A percentile compares a stretch with the other conserved stretches of the same genome.
Evolutionary conservation across 768 basidiomycete genomes (phyloP).

Genomic region (Rhodotorula diobovata): DNA sequence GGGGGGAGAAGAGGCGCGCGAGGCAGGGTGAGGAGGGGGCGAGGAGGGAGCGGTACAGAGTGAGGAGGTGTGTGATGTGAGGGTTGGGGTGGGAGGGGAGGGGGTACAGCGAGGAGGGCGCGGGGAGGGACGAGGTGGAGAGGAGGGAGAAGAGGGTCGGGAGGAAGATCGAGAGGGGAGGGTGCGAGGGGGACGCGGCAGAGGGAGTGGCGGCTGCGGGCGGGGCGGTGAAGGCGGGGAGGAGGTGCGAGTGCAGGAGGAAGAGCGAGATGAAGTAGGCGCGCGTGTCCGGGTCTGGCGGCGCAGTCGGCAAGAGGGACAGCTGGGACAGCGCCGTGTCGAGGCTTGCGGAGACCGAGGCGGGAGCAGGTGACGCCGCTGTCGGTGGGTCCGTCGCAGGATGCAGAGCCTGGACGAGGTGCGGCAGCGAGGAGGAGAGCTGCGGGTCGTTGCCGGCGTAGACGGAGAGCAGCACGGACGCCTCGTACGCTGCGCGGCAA

Average conservation of each 20-base stretch:
- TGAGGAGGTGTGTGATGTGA: conserved; percentile 15
- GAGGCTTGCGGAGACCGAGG: neutral
- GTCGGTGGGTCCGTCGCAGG: neutral
- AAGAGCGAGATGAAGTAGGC: conserved; percentile 21
- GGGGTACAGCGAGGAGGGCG: neutral
- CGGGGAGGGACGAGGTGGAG: neutral
- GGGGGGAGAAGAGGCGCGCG: neutral
- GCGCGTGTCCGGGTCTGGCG: neutral
- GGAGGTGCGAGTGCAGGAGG: conserved; percentile 20
- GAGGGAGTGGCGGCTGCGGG: neutral
- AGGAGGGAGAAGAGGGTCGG: conserved; percentile 2
- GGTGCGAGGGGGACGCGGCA: neutral
- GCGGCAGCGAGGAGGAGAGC: conserved; percentile 24
- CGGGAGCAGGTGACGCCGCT: no score
- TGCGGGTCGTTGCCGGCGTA: conserved; percentile 28
- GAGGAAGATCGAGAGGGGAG: conserved; percentile 6
- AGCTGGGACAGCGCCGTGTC: neutral
- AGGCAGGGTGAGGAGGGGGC: neutral
- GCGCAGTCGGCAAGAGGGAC: neutral
- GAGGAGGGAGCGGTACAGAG: conserved; percentile 10
- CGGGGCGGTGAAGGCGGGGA: neutral
- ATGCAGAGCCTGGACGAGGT: conserved; percentile 27
- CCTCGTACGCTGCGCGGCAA: conserved; percentile 22
- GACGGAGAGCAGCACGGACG: conserved; percentile 17
- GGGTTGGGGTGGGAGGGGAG: neutral